Conservation (phyloP, 1,139 yeast species). For the Yamadazyma atmosphaerica region DNA sequence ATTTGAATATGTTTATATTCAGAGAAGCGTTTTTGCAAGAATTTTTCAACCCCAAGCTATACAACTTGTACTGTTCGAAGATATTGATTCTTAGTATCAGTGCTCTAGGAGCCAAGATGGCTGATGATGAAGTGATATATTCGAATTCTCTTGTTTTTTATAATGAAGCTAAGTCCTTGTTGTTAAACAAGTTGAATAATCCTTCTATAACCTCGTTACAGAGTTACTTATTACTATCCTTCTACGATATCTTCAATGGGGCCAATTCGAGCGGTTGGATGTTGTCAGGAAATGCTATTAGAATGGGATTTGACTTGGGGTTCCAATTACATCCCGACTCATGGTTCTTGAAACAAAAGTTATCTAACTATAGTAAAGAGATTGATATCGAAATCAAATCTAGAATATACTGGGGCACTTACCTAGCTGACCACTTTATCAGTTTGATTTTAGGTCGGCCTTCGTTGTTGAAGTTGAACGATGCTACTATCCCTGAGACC, state of each 20-base stretch:
- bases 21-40: conserved; percentile 65
- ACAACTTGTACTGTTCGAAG: conserved; percentile 50
- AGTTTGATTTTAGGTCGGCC: conserved; percentile 61
- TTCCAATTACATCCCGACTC: conserved; percentile 62
- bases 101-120: conserved; percentile 55
- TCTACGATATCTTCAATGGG: conserved; percentile 53
- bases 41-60: conserved; percentile 50
- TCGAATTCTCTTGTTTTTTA: conserved; percentile 43
- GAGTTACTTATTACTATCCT: conserved; percentile 17
- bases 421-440: conserved; percentile 63
- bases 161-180: conserved; percentile 42
- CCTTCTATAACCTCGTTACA: conserved; percentile 19
- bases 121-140: conserved; percentile 42
- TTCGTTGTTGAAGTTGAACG: conserved; percentile 53
- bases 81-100: conserved; percentile 55
- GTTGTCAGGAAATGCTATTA: conserved; percentile 58
- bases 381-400: conserved; percentile 56
- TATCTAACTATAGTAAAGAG: conserved; percentile 20
- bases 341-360: conserved; percentile 42
- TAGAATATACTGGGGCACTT: conserved; percentile 68
- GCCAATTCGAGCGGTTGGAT: conserved; percentile 62
- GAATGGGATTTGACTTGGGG: conserved; percentile 67
- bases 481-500: conserved; percentile 62
- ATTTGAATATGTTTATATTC: conserved; percentile 60
- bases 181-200: conserved; percentile 39